Percentiles rank a stretch among this genome's conserved stretches.
phyloP scores from a whole-genome alignment of 2,329 filamentous ascomycete species.

The Diaporthe capsici region DNA sequence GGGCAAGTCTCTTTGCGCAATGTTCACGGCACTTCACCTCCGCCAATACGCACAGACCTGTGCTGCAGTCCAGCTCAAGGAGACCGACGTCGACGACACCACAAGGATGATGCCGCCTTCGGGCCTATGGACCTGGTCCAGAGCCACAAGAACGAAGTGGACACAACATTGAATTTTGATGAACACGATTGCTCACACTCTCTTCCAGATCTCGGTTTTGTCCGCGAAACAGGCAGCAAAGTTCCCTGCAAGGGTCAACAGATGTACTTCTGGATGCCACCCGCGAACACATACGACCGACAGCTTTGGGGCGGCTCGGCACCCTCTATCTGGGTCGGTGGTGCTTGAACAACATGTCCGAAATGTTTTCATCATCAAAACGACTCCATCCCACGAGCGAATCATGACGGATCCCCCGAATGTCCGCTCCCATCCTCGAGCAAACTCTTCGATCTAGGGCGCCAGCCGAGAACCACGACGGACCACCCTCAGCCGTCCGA shows the following conservation, averaged over 20 bases:
- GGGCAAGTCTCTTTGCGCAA: constrained; percentile 39
- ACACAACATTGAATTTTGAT: background rate
- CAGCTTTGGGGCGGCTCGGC: constrained; percentile 30
- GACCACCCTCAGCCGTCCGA: background rate
- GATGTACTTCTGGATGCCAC: constrained; percentile 40
- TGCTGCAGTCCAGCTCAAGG: constrained; percentile 36
- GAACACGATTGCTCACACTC: constrained; percentile 37
- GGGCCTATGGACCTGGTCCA: constrained; percentile 8
- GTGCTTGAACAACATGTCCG: background rate
- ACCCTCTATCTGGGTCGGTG: constrained; percentile 32
- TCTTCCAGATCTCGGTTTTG: constrained; percentile 40
- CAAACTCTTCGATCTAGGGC: background rate
- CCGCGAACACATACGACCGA: constrained; percentile 30
- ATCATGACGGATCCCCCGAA: background rate
- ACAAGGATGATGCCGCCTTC: constrained; percentile 42
- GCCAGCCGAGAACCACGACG: background rate
- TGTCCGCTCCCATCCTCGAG: background rate
- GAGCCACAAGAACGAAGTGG: background rate
- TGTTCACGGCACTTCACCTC: constrained; percentile 18
- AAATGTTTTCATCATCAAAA: background rate
- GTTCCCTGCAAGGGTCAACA: constrained; percentile 41
- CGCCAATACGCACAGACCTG: constrained; percentile 17
- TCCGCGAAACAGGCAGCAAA: constrained; percentile 38
- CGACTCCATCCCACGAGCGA: background rate
- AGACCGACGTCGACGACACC: constrained; percentile 39